Percentiles rank a stretch among this genome's conserved stretches.
Conservation (phyloP, 2,329 filamentous ascomycete genomes). For the Cyanodermella asteris region DNA sequence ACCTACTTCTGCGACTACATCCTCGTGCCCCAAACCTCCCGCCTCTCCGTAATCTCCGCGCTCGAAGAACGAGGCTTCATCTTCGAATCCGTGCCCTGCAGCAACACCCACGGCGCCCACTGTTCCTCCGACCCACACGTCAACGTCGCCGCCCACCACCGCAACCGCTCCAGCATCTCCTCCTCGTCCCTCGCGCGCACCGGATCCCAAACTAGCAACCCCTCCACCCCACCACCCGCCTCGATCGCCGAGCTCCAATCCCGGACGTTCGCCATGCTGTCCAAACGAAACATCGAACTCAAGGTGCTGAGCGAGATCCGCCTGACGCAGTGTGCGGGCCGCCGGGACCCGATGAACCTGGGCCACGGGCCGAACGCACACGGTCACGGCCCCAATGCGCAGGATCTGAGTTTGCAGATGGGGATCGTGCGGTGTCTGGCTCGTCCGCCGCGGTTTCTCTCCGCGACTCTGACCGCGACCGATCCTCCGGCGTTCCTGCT, state of each 20-base stretch:
- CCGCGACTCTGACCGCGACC: slow-evolving; percentile 19
- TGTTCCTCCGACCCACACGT: slow-evolving; percentile 47
- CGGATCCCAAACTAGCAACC: slow-evolving; percentile 24
- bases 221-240: slow-evolving; percentile 54
- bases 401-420: slow-evolving; percentile 23
- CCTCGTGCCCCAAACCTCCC: slow-evolving; percentile 49
- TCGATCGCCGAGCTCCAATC: slow-evolving; percentile 59
- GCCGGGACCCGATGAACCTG: slow-evolving; percentile 13
- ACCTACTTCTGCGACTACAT: slow-evolving; percentile 98
- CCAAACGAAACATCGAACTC: slow-evolving; percentile 51
- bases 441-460: slow-evolving; percentile 25
- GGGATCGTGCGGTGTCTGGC: slow-evolving; percentile 27
- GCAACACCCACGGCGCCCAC: too few species aligned
- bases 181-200: too few species aligned
- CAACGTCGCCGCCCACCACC: slow-evolving; percentile 26
- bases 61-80: slow-evolving; percentile 63
- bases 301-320: slow-evolving; percentile 45
- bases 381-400: slow-evolving; percentile 17
- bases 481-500: slow-evolving; percentile 24
- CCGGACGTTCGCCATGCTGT: slow-evolving; percentile 68
- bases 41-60: slow-evolving; percentile 23
- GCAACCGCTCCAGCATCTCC: slow-evolving; percentile 22
- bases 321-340: slow-evolving; percentile 64
- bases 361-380: too few species aligned
- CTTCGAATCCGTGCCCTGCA: slow-evolving; percentile 56